Conservation (phyloP, 257 asterid genomes). For the Solanum lignicaule region DNA sequence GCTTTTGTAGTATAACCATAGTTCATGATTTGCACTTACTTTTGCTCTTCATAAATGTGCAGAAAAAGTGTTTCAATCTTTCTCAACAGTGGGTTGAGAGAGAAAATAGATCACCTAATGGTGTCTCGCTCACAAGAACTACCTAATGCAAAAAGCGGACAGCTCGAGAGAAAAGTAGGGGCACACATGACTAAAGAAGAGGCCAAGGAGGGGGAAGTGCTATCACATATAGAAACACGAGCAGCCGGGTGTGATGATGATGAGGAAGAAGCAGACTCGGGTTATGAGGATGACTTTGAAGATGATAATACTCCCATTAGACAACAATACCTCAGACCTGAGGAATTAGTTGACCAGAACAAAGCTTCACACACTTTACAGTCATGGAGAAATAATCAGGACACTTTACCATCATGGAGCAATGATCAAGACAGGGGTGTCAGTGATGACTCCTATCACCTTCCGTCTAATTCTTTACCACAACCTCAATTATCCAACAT, state of each 20-base stretch:
- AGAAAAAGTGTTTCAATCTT: slow-evolving; percentile 73
- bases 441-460: slow-evolving; percentile 26
- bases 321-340: slow-evolving; percentile 20
- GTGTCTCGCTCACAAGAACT: slow-evolving; percentile 36
- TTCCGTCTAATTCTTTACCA: slow-evolving; percentile 31
- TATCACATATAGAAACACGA: slow-evolving; percentile 3
- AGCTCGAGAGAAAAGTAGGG: slow-evolving; percentile 2
- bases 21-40: neutral
- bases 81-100: slow-evolving; percentile 63
- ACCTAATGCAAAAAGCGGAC: neutral
- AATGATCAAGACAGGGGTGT: slow-evolving; percentile 21
- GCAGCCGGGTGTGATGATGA: slow-evolving; percentile 11
- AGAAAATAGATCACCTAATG: slow-evolving; percentile 55
- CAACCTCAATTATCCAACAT: slow-evolving; percentile 27
- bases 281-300: slow-evolving; percentile 30
- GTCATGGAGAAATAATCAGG: slow-evolving; percentile 33
- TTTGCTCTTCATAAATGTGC: slow-evolving; percentile 16
- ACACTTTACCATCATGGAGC: slow-evolving; percentile 27
- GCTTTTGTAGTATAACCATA: neutral
- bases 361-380: slow-evolving; percentile 13
- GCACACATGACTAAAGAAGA: neutral
- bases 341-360: slow-evolving; percentile 20
- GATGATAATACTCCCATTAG: slow-evolving; percentile 26
- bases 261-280: slow-evolving; percentile 13
- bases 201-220: neutral